Evolutionary conservation across 768 basidiomycete genomes (phyloP).

Genomic region (Collybiopsis luxurians): DNA sequence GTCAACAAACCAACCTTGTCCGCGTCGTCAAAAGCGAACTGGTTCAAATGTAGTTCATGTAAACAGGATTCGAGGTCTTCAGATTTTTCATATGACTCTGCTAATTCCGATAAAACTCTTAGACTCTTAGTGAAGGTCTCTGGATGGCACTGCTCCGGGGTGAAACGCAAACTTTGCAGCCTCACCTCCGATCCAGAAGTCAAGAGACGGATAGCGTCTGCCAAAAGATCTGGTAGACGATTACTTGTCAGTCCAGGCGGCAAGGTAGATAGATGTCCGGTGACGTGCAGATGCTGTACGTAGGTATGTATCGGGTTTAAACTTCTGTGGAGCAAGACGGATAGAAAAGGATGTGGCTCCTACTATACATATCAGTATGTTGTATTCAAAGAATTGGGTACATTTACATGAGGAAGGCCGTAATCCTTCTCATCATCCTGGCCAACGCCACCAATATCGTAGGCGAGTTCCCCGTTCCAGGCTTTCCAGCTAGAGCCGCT

Average conservation of each 20-base stretch:
- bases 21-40: conserved; percentile 2
- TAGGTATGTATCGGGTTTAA: too few species aligned
- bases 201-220: conserved; percentile 15
- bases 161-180: conserved; percentile 5
- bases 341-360: conserved; percentile 34
- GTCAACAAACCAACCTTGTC: not conserved
- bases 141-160: conserved; percentile 3
- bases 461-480: conserved; percentile 23
- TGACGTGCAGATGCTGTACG: conserved; percentile 42
- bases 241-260: conserved; percentile 9
- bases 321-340: conserved; percentile 38
- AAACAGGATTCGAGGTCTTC: not conserved
- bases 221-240: conserved; percentile 11
- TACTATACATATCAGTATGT: conserved; percentile 9
- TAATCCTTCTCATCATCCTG: not conserved
- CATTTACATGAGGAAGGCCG: not conserved
- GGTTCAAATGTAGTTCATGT: conserved; percentile 6
- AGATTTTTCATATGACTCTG: not conserved
- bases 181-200: not conserved
- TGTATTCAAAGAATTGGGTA: not conserved
- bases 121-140: conserved; percentile 6
- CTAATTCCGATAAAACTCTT: not conserved
- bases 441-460: conserved; percentile 8
- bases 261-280: conserved; percentile 25
- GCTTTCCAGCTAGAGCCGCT: conserved; percentile 33